Evolutionary conservation across 2,329 filamentous ascomycete species (phyloP), one percentile per base, ranked within the genome.

Genomic region (Fusarium proliferatum): DNA sequence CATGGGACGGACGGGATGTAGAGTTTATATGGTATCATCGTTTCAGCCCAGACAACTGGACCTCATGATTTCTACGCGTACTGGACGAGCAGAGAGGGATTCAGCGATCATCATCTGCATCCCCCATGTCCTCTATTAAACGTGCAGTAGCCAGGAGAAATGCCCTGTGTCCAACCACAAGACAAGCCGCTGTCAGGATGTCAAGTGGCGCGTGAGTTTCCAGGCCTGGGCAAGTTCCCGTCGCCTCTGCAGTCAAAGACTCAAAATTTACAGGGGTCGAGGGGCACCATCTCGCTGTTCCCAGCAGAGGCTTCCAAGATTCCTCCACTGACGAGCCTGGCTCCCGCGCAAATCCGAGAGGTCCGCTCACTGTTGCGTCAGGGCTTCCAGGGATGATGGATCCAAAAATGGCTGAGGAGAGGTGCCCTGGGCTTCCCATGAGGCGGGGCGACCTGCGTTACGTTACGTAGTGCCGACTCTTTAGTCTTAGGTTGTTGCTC

Each of bases 281-380:
- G 21, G 56, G 45, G 51, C 45, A 36, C 59, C 49, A 60, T 60
- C 43, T 39, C 36, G 55, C 45, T 30, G 59, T 62, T 73, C 43
- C 69, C 51, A 49, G 45, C 9, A 52, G 34, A 55, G 51, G 34
- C 23, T 69, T 51, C 59, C 60, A 59, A 58, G 41, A 59, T 62
- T 59, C 45, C 38, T 46, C 67, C 55, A 69, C 65, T 64, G 26
- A 55, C 68, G 56, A 71, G 65, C 56, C 43, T 55, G 53, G 28
- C 41, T 62, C 57, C 39, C 39, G 46, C 55, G 42, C 48, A 60
- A 43, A 59, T 69, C 71, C 71, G 71, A 63, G 46, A 56, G 64
- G 55, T 48, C 71, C 71, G 71, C 48, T 52, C 71, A 41, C 58
- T 64, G 67, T 73, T 73, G 71, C 71, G 71, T 74, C 71, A 73